Evolutionary conservation across 2,329 filamentous ascomycete species (phyloP).

Genomic region (Cladophialophora carrionii): DNA sequence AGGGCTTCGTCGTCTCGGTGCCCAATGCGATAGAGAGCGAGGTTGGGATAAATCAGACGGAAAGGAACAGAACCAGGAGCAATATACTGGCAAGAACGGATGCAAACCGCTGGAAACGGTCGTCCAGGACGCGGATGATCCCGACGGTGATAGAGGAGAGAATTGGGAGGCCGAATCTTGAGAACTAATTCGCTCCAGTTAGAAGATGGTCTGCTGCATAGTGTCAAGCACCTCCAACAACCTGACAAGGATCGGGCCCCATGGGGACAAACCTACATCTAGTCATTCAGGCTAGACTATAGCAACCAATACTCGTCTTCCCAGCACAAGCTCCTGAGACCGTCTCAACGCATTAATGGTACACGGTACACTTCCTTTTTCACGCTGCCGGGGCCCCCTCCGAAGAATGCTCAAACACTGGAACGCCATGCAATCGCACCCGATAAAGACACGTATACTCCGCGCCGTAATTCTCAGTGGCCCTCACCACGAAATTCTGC

Average conservation of each 20-base stretch:
- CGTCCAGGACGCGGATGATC: constrained; percentile 11
- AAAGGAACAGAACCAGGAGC: too few species aligned
- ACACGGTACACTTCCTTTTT: neutral
- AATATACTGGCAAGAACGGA: constrained; percentile 30
- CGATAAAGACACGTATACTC: constrained; percentile 53
- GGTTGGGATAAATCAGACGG: too few species aligned
- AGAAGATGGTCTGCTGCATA: too few species aligned
- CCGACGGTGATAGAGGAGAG: constrained; percentile 14
- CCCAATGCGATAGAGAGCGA: too few species aligned
- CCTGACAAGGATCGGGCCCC: neutral
- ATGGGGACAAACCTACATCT: neutral
- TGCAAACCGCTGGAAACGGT: neutral
- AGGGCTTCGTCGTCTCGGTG: too few species aligned
- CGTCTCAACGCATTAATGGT: neutral
- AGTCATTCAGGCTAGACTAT: neutral
- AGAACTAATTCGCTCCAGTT: neutral
- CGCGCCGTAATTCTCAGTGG: constrained; percentile 51
- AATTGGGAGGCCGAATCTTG: constrained; percentile 6
- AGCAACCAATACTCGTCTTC: neutral
- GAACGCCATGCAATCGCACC: constrained; percentile 48
- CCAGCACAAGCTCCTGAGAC: neutral
- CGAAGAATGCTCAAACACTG: constrained; percentile 15
- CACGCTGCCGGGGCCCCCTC: neutral
- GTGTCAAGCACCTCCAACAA: too few species aligned
- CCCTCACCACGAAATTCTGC: constrained; percentile 48